Percentiles rank a stretch among this genome's conserved stretches.
These are phyloP conservation scores for Aspergillus neotritici DNA, from an alignment of 2,329 filamentous ascomycete genomes.

Conservation along the genomic window DNA sequence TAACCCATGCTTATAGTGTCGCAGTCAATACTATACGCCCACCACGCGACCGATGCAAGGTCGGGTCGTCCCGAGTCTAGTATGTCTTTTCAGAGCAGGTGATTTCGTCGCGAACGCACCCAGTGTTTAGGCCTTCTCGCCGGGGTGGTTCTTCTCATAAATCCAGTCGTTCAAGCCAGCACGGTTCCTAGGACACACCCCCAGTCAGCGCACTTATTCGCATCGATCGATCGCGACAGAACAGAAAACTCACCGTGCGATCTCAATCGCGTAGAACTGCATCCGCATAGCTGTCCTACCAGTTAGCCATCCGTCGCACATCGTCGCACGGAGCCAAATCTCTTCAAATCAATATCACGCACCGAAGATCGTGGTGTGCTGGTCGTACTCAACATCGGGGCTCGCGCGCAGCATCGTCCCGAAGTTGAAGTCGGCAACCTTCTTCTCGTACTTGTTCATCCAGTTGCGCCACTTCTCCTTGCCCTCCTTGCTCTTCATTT, in stretches of 20 bases:
- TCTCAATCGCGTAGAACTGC: conserved; percentile 79
- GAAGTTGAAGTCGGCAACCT: conserved; percentile 96
- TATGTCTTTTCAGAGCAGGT: too few relatives aligned
- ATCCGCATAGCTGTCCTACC: conserved; percentile 56
- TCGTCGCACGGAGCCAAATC: neutral
- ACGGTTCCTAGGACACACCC: conserved; percentile 56
- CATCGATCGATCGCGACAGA: neutral
- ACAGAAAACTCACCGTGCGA: conserved; percentile 52
- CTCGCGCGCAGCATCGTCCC: conserved; percentile 83
- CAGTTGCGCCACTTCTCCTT: conserved; percentile 95
- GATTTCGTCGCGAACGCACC: too few relatives aligned
- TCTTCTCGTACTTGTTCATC: conserved; percentile 90
- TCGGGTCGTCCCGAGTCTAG: neutral
- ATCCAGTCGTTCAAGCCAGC: conserved; percentile 94
- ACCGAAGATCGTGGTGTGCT: conserved; percentile 91
- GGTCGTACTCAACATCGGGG: conserved; percentile 75
- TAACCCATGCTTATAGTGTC: too few relatives aligned
- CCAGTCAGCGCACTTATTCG: conserved; percentile 8
- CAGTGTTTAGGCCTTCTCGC: conserved; percentile 41
- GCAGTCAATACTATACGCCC: too few relatives aligned
- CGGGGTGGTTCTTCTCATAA: conserved; percentile 71
- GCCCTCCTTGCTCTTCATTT: conserved; percentile 95
- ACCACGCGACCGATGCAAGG: too few relatives aligned
- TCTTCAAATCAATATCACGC: conserved; percentile 21
- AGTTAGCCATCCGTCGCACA: neutral